Percentiles rank a stretch among this genome's conserved stretches.
Conservation (phyloP, 176 grass and related monocot species). For the Eleusine indica region DNA sequence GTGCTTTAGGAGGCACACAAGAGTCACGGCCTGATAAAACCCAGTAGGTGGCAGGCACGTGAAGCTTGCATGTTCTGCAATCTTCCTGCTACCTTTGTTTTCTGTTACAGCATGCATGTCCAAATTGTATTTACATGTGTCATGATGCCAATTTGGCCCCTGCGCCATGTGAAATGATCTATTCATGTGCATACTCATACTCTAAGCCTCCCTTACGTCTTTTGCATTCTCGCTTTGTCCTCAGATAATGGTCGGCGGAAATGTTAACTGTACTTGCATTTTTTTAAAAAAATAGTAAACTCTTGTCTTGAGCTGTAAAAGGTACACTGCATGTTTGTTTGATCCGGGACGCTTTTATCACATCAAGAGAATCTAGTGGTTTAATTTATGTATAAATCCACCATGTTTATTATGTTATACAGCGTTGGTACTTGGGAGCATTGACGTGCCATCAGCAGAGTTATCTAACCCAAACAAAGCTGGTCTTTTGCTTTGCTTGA, state of each 20-base stretch:
- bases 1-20: conserved; percentile 26
- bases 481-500: background rate
- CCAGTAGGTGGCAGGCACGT: conserved; percentile 39
- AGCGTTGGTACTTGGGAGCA: too few species aligned
- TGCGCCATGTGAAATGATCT: conserved; percentile 21
- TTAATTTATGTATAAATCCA: background rate
- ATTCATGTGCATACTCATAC: background rate
- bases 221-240: background rate
- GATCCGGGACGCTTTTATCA: conserved; percentile 10
- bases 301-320: conserved; percentile 38
- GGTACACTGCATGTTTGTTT: conserved; percentile 21
- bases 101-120: conserved; percentile 4
- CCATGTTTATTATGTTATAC: background rate
- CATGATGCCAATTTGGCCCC: conserved; percentile 38
- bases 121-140: conserved; percentile 30
- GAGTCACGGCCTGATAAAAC: conserved; percentile 18
- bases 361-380: conserved; percentile 37
- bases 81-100: conserved; percentile 26
- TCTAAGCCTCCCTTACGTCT: too few species aligned
- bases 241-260: conserved; percentile 32
- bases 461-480: background rate
- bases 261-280: conserved; percentile 26
- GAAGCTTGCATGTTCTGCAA: conserved; percentile 51
- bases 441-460: background rate
- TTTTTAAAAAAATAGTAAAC: background rate